Evolutionary conservation across 139 green algal species (phyloP), one percentile per base, ranked within the genome.

Genomic region (Chlamydomonas eustigma): DNA sequence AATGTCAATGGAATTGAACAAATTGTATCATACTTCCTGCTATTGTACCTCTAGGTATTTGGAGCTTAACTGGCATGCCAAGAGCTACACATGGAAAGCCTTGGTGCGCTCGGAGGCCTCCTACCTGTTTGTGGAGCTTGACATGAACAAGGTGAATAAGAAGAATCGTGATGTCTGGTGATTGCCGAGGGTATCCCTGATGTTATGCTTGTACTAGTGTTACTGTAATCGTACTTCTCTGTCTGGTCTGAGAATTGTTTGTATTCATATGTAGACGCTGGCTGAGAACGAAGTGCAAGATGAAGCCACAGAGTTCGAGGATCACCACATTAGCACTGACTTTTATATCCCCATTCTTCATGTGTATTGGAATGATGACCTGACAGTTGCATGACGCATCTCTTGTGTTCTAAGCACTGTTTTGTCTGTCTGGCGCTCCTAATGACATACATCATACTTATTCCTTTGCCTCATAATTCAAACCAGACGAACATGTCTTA

Each of bases 301-400:
- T 31, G 89, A 93, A 74, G 51, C 37, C 35, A 51, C 68, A 1
- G 71, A 72, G 12, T 93, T 91, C 73, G 87, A 92, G 73, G 81
- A 84, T 50, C 78, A 86, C 37, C 44, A 79, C 34, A 64, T 84
- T 2, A 6, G 33, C 22, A 68, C 44, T 28, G 88, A 91, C 75
- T 86, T 83, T 51, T 90, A 85, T 50, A 65, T 89, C 24, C 89
- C 91, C 22, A 89, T 94, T 22, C 80, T 96, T 58, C 88, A 92
- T 51, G 65, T 94, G 38, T 90, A 94, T 81, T 96, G 86, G 81
- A 90, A 89, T 38, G 91, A 96, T 64, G 91, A 94, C 77, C 83
- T 96, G 34, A 92, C 86, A 1, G 78, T 87, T 24, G 84, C 83
- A 24, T 90, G 73, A 83, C n/a, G n/a, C n/a, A n/a, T n/a, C n/a